A percentile compares a stretch with the other conserved stretches of the same genome.
phyloP scores from a whole-genome alignment of 2,329 filamentous ascomycete genomes.

The Tolypocladium inflatum region DNA sequence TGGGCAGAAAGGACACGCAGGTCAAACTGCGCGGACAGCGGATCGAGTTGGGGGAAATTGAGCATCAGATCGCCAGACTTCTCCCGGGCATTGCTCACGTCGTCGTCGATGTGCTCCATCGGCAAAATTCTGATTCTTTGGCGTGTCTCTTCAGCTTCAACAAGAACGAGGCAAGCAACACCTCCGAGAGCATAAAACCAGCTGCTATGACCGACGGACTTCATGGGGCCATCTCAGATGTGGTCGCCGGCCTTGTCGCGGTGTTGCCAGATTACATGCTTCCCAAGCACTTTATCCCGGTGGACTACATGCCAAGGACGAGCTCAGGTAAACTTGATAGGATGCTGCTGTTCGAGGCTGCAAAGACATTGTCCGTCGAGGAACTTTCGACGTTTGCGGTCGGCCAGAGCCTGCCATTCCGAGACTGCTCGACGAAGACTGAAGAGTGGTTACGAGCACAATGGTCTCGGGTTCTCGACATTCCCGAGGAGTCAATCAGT shows the following conservation, averaged over 20 bases:
- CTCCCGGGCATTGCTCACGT: constrained; percentile 1
- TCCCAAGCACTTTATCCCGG: constrained; percentile 27
- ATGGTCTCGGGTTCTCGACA: constrained; percentile 8
- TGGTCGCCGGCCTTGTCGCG: background rate
- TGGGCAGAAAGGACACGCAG: constrained; percentile 46
- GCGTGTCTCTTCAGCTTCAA: background rate
- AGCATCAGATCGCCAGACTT: constrained; percentile 4
- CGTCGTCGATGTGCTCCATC: constrained; percentile 3
- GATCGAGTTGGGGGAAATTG: constrained; percentile 33
- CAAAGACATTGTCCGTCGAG: background rate
- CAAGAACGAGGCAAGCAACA: background rate
- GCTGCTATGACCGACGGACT: background rate
- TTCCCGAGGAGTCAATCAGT: constrained; percentile 4
- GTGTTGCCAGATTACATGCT: constrained; percentile 27
- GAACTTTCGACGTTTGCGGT: background rate
- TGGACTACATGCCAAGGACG: constrained; percentile 23
- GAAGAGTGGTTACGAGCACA: constrained; percentile 8
- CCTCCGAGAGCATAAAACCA: constrained; percentile 1
- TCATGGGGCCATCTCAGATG: background rate
- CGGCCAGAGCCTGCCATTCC: background rate
- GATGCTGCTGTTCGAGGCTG: background rate
- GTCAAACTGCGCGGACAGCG: constrained; percentile 51
- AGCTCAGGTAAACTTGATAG: constrained; percentile 5
- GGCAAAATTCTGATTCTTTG: background rate
- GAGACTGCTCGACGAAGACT: constrained; percentile 2